Conservation (phyloP, 2,329 filamentous ascomycete genomes). For the Talaromyces sp. region DNA sequence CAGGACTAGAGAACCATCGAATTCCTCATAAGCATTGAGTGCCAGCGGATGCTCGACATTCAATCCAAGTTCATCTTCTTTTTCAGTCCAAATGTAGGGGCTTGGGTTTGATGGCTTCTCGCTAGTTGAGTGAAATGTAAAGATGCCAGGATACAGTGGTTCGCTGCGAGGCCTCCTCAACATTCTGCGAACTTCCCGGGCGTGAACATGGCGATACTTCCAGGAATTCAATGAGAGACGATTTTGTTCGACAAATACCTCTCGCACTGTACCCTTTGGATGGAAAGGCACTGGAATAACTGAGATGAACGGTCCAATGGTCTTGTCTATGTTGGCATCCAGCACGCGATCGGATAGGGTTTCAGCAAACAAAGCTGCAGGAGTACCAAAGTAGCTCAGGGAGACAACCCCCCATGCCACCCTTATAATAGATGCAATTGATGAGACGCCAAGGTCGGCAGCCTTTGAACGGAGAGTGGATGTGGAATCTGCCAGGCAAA, state of each 20-base stretch:
- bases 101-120: constrained; percentile 7
- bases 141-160: constrained; percentile 28
- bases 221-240: constrained; percentile 21
- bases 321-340: constrained; percentile 21
- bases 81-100: constrained; percentile 22
- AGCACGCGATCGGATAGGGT: constrained; percentile 29
- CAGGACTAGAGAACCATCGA: constrained; percentile 18
- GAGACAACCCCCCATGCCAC: constrained; percentile 27
- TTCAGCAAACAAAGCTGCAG: constrained; percentile 27
- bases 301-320: constrained; percentile 28
- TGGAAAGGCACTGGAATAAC: constrained; percentile 31
- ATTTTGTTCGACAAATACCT: constrained; percentile 22
- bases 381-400: constrained; percentile 23
- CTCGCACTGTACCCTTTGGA: constrained; percentile 19
- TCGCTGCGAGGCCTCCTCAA: constrained; percentile 22
- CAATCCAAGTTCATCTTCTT: constrained; percentile 29
- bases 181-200: constrained; percentile 25
- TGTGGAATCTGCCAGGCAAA: constrained; percentile 14
- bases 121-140: constrained; percentile 24
- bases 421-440: constrained; percentile 25
- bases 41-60: constrained; percentile 40
- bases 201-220: constrained; percentile 25
- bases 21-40: constrained; percentile 30
- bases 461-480: constrained; percentile 18
- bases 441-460: constrained; percentile 22